Percentiles rank a stretch among this genome's conserved stretches.
Conservation (phyloP, 2,329 filamentous ascomycete species). For the Colletotrichum siamense region DNA sequence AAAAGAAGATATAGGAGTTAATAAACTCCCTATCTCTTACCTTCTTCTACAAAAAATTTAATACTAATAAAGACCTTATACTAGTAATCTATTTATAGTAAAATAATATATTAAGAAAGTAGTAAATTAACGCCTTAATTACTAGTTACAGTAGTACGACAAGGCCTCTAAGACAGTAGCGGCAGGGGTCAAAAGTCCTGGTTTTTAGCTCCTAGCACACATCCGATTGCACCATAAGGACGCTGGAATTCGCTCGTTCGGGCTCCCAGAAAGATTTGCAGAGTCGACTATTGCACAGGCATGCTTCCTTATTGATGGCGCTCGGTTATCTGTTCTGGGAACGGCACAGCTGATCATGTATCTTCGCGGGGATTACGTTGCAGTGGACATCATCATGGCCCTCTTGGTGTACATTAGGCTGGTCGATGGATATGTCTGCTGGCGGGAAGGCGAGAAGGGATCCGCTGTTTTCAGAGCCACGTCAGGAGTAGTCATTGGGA, state of each 20-base stretch:
- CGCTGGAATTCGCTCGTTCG: neutral
- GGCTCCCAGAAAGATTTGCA: neutral
- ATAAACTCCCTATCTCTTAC: neutral
- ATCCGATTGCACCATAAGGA: neutral
- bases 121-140: neutral
- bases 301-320: neutral
- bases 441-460: neutral
- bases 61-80: neutral
- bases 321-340: neutral
- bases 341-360: neutral
- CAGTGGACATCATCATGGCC: neutral
- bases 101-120: neutral
- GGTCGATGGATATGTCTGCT: neutral
- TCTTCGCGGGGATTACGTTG: neutral
- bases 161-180: neutral
- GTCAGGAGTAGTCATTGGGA: neutral
- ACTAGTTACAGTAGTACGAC: neutral
- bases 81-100: neutral
- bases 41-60: neutral
- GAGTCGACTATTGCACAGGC: neutral
- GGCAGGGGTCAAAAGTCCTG: neutral
- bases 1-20: neutral
- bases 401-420: neutral
- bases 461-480: neutral
- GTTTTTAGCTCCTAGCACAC: neutral